phyloP scores from a whole-genome alignment of 371 early-diverging fungal genomes.

The Mucor saturninus region DNA sequence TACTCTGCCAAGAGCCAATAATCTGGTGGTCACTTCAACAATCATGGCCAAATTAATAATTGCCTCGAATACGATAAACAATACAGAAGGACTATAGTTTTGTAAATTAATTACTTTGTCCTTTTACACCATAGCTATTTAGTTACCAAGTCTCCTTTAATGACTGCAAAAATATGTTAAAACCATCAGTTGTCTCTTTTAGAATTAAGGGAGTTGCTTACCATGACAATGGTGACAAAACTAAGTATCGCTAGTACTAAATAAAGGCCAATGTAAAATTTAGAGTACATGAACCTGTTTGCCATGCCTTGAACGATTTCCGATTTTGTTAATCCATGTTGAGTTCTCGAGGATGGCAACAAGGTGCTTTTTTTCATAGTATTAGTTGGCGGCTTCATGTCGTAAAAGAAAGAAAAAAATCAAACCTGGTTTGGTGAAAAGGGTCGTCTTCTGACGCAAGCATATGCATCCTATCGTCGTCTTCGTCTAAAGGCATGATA shows the following conservation, averaged over 20 bases:
- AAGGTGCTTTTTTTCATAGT: not conserved
- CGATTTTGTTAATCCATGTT: conserved; percentile 61
- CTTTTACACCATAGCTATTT: not conserved
- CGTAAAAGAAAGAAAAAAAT: not conserved
- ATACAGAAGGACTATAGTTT: conserved; percentile 42
- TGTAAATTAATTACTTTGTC: not conserved
- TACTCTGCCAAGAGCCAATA: conserved; percentile 75
- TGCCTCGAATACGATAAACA: conserved; percentile 67
- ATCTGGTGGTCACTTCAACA: conserved; percentile 69
- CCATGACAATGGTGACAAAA: conserved; percentile 68
- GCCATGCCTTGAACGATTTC: conserved; percentile 76
- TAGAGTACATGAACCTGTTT: conserved; percentile 80
- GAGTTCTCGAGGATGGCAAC: conserved; percentile 36
- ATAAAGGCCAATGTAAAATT: conserved; percentile 73
- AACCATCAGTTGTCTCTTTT: not conserved
- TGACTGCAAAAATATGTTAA: conserved; percentile 30
- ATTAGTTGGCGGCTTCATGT: not conserved
- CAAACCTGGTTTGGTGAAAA: conserved; percentile 8
- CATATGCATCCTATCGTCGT: conserved; percentile 32
- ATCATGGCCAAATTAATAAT: conserved; percentile 80
- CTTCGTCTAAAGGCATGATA: conserved; percentile 27
- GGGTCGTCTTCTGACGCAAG: conserved; percentile 21
- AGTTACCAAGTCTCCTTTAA: conserved; percentile 49
- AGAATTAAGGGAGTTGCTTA: conserved; percentile 23
- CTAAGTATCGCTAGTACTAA: conserved; percentile 68